Evolutionary conservation across 169 alveolate species (phyloP).

Genomic region (Eimeria mitis): DNA sequence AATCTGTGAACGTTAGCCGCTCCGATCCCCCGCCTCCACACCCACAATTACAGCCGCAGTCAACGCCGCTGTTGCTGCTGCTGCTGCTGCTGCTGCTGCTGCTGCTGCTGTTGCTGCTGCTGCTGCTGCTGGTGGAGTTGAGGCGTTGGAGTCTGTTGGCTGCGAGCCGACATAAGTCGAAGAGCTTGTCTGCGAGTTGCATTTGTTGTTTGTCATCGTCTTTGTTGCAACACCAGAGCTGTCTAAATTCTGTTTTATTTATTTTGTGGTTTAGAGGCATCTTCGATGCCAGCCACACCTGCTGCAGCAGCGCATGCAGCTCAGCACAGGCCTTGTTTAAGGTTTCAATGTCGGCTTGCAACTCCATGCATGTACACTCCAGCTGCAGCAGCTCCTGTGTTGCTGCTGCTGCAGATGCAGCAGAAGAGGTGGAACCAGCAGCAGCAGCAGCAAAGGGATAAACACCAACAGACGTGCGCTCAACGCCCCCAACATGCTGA

Average conservation of each 20-base stretch:
- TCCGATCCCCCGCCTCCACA: not conserved
- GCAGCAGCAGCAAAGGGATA: not conserved
- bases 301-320: slow-evolving; percentile 28
- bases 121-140: slow-evolving; percentile 7
- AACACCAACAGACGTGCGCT: not conserved
- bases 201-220: not conserved
- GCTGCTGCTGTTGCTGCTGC: slow-evolving; percentile 30
- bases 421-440: not conserved
- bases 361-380: not conserved
- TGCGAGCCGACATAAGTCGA: not conserved
- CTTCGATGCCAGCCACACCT: not conserved
- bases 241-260: not conserved
- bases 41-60: not conserved
- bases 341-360: not conserved
- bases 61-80: not conserved
- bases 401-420: not conserved
- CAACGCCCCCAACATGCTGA: not conserved
- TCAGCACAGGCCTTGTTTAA: not conserved
- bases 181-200: not conserved
- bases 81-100: slow-evolving; percentile 45
- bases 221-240: not conserved
- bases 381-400: not conserved
- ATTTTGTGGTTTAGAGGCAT: not conserved
- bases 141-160: not conserved
- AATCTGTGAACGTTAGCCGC: not conserved